Base-by-base conservation (phyloP, 805 yeast species). In the Metschnikowia santaceciliae region DNA sequence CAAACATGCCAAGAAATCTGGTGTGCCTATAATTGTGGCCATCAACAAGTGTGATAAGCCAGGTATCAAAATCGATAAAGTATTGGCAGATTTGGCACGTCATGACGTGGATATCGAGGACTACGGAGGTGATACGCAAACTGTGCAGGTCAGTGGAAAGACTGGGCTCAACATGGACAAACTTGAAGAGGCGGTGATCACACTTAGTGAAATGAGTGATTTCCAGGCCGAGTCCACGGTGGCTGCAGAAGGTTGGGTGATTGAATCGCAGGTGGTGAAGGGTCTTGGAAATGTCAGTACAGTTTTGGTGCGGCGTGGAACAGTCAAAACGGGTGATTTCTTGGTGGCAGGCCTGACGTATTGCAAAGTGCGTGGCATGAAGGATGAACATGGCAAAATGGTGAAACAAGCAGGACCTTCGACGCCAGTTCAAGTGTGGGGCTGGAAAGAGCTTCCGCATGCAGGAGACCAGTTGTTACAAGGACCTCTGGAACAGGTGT, bases 91-190 rank as follows among this genome's bases (percentile, higher is more conserved):
- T 64, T 74, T 94, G 51, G 82, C 95, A 1, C 72, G 79, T 0
- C 74, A 88, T 51, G 97, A 83, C 3, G 82, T 94, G 13, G 92
- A 88, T 53, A 85, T 89, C 30, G 99, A 94, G 63, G 91, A 86
- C 55, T 88, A 86, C 61, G 99, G 99, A 50, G 99, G 99, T 48
- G 98, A 94, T 38, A 84, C 90, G 4, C 97, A 90, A 63, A 85
- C 88, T 0, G 90, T 94, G 2, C 80, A 81, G 46, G 92, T 94
- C 0, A 87, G 96, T 35, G 98, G 96, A 0, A 81, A 85, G 52
- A 87, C 97, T 0, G 97, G 98, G 0, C 69, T 84, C 55, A 94
- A 94, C 53, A 90, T 94, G 86, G 92, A 87, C 55, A 83, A 87
- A 46, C 72, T 94, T 30, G 97, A 91, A 64, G 97, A 92, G 66